These are phyloP conservation scores for Chrysanthemum lavandulifolium DNA, from an alignment of 129 eudicot genomes.

Conservation along the genomic window DNA sequence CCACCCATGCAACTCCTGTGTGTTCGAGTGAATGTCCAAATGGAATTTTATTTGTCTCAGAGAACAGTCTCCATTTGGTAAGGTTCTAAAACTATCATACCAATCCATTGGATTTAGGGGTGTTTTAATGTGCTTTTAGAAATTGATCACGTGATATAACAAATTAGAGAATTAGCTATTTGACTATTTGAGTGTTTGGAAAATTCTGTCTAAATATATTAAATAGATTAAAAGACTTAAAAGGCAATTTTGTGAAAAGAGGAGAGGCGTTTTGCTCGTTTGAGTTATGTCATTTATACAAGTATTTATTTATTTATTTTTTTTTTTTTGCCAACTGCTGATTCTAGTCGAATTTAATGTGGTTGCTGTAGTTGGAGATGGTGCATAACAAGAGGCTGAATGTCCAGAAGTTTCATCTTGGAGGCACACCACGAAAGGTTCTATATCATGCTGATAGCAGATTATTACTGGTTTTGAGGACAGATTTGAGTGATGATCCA, in stretches of 20 bases:
- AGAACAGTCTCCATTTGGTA: slow-evolving; percentile 92
- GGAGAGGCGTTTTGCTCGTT: neutral
- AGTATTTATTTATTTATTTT: too few species aligned
- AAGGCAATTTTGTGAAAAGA: neutral
- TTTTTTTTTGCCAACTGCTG: neutral
- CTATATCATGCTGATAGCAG: slow-evolving; percentile 84
- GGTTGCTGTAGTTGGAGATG: slow-evolving; percentile 81
- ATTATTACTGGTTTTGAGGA: slow-evolving; percentile 82
- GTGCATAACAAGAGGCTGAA: slow-evolving; percentile 81
- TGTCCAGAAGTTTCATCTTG: slow-evolving; percentile 95
- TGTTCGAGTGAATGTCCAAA: slow-evolving; percentile 87
- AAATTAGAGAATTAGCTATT: slow-evolving; percentile 3
- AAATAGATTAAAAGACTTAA: slow-evolving; percentile 2
- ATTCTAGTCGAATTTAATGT: slow-evolving; percentile 2
- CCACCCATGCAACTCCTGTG: slow-evolving; percentile 94
- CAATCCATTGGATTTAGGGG: slow-evolving; percentile 13
- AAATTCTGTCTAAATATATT: neutral
- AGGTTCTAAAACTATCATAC: slow-evolving; percentile 21
- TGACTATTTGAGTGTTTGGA: neutral
- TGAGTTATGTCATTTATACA: neutral
- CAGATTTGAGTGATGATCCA: slow-evolving; percentile 65
- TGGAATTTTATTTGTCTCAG: slow-evolving; percentile 88
- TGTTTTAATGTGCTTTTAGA: neutral
- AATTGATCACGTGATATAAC: neutral
- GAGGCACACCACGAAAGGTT: slow-evolving; percentile 92